Evolutionary conservation across 2,329 filamentous ascomycete genomes (phyloP), one percentile per base, ranked within the genome.

Genomic region (Tolypocladium endophyticum): DNA sequence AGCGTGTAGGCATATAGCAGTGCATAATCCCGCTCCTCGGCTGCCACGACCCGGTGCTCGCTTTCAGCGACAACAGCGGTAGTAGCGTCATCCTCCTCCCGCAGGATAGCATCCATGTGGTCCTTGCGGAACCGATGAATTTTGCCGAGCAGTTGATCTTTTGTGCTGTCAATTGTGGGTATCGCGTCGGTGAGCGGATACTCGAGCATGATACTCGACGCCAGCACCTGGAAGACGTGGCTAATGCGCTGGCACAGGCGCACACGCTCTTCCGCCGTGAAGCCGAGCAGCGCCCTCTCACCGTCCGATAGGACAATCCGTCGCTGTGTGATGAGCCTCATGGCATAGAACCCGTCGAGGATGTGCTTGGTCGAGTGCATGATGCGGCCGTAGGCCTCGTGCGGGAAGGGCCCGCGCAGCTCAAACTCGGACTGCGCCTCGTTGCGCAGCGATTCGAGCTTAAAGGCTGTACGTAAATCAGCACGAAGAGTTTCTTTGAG

Each of bases 301-400:
- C 93, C 92, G 33, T 87, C 83, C 3, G 87, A 91, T 1, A 90
- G 83, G 43, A 83, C 82, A 14, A 87, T 78, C 61, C 93, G 89
- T 68, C 92, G 93, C 69, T 89, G 82, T 43, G 96, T 92, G 63
- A 97, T 87, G 14, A 97, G 84, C 63, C 93, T 95, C 90, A 99
- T 96, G 57, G 92, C 91, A 69, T 97, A 92, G 72, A 99, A 97
- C 43, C 90, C 88, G 73, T 97, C 92, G 5, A 97, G 84, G 74
- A 97, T 90, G 58, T 88, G 86, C 63, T 88, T 87, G 1, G 92
- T 96, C 12, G 87, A 87, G 28, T 84, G 83, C 70, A 97, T 82
- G 60, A 97, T 88, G 41, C 86, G 83, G 5, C 82, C 83, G 70
- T 89, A 92, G 20, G 85, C 81, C 52, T 82, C 84, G 63, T 87